phyloP scores from a whole-genome alignment of 179 eudicot species.

The Amaranthus tricolor region DNA sequence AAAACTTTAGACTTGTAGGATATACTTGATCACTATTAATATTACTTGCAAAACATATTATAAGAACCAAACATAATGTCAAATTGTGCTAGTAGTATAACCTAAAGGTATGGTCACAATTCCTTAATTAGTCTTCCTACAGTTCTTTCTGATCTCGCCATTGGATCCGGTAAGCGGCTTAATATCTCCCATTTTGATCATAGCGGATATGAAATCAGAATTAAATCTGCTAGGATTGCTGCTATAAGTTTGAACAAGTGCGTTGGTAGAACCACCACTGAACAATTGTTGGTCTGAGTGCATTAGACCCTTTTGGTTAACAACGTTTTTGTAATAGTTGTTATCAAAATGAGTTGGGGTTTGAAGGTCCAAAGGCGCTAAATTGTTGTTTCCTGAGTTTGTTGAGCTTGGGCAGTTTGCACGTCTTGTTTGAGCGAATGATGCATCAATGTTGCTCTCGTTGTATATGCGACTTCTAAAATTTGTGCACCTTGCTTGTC shows the following conservation, averaged over 20 bases:
- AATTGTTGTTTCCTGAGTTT: conserved; percentile 57
- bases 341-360: conserved; percentile 46
- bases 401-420: conserved; percentile 44
- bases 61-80: too few species aligned
- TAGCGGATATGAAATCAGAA: conserved; percentile 41
- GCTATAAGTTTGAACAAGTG: conserved; percentile 40
- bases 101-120: too few species aligned
- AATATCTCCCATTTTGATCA: conserved; percentile 66
- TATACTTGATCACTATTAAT: too few species aligned
- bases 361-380: conserved; percentile 46
- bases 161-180: conserved; percentile 26
- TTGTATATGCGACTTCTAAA: conserved; percentile 66
- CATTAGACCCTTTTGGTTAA: conserved; percentile 45
- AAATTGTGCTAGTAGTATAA: too few species aligned
- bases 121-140: conserved; percentile 44
- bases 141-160: conserved; percentile 48
- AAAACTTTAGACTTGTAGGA: too few species aligned
- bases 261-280: conserved; percentile 26
- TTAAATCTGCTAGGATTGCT: conserved; percentile 19
- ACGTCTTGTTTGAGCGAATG: conserved; percentile 40
- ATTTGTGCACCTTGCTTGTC: conserved; percentile 59
- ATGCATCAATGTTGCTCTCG: conserved; percentile 50
- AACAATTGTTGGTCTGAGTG: conserved; percentile 51
- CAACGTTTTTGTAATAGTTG: conserved; percentile 39
- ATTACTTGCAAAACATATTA: too few species aligned